A percentile compares a stretch with the other conserved stretches of the same genome.
Evolutionary conservation across 768 basidiomycete species (phyloP).

Genomic region (Tylopilus subfusipes): DNA sequence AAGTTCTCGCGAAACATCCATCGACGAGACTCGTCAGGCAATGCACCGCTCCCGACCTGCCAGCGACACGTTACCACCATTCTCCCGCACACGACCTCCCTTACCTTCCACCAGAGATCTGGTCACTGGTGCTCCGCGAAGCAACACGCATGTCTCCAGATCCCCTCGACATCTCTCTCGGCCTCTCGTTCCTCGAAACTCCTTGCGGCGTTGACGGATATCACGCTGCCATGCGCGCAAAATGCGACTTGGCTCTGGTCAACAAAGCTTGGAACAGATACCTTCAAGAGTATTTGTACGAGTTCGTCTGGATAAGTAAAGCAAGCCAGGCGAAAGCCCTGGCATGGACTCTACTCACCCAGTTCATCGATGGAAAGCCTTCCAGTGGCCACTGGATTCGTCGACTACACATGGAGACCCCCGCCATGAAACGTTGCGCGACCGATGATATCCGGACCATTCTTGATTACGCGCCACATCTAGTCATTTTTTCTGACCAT

Average conservation of each 20-base stretch:
- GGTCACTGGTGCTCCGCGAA: conserved; percentile 61
- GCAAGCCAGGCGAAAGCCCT: conserved; percentile 48
- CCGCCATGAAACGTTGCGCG: conserved; percentile 55
- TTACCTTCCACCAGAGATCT: conserved; percentile 57
- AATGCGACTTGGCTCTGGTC: conserved; percentile 51
- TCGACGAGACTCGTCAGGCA: conserved; percentile 13
- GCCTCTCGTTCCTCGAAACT: conserved; percentile 58
- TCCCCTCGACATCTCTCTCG: conserved; percentile 44
- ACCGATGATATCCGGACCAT: conserved; percentile 67
- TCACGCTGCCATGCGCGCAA: conserved; percentile 43
- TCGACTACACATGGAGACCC: conserved; percentile 69
- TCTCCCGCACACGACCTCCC: conserved; percentile 37
- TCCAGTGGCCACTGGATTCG: conserved; percentile 51
- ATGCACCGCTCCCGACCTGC: neutral
- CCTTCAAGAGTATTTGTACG: conserved; percentile 55
- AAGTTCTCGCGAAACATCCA: neutral
- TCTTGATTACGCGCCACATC: conserved; percentile 57
- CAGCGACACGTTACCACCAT: conserved; percentile 21
- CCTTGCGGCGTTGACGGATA: conserved; percentile 45
- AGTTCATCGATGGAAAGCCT: conserved; percentile 37
- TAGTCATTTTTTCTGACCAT: conserved; percentile 62
- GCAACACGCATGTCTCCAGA: conserved; percentile 46
- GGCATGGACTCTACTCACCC: conserved; percentile 41
- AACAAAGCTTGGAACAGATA: conserved; percentile 52
- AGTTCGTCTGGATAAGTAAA: conserved; percentile 66